Percentiles rank a stretch among this genome's conserved stretches.
These are phyloP conservation scores for Suillus variegatus DNA, from an alignment of 768 basidiomycete species.

Conservation along the genomic window DNA sequence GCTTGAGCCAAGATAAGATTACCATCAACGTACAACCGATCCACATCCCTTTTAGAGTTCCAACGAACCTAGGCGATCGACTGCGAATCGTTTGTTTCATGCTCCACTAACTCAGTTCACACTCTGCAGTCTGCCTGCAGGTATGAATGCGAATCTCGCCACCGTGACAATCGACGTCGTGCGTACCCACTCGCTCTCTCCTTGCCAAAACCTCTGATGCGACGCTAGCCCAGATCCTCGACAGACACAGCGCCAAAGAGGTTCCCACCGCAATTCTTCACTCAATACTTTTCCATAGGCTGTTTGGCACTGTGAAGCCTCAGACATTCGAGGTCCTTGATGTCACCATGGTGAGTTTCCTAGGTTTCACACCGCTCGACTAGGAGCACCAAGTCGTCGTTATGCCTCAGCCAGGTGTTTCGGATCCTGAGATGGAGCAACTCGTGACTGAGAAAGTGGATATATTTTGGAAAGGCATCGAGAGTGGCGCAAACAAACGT, in stretches of 20 bases:
- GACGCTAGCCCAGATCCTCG: conserved; percentile 55
- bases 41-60: conserved; percentile 2
- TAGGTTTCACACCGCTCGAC: not conserved
- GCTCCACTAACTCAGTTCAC: not conserved
- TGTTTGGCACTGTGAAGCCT: conserved; percentile 80
- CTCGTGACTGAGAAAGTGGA: conserved; percentile 79
- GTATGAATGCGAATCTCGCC: conserved; percentile 28
- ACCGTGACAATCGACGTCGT: conserved; percentile 34
- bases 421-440: conserved; percentile 69
- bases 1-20: not conserved
- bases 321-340: conserved; percentile 79
- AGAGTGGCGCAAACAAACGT: conserved; percentile 58
- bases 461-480: conserved; percentile 75
- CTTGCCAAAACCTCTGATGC: not conserved
- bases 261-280: conserved; percentile 79
- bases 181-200: conserved; percentile 6
- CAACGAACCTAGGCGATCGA: not conserved
- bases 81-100: conserved; percentile 1
- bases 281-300: conserved; percentile 78
- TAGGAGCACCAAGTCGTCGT: not conserved
- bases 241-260: conserved; percentile 71
- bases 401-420: conserved; percentile 65
- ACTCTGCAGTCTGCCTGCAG: conserved; percentile 2
- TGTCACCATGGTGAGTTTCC: conserved; percentile 72
- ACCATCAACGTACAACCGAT: not conserved